Conservation (phyloP, 106 monocot genomes). For the Gastrodia elata region DNA sequence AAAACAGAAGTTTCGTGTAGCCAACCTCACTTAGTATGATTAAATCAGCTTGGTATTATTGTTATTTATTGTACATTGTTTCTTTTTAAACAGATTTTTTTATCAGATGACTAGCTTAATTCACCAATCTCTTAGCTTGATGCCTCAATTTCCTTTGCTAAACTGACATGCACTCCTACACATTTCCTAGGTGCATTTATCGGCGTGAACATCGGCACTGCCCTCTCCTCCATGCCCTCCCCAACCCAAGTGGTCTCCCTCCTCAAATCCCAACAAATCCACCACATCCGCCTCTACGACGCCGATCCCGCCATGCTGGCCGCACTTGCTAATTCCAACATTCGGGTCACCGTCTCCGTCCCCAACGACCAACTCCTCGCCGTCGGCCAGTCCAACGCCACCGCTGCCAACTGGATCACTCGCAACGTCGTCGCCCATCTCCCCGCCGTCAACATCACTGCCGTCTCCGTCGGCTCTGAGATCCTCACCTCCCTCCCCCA, state of each 20-base stretch:
- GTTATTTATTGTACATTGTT: too few relatives aligned
- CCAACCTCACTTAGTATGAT: too few relatives aligned
- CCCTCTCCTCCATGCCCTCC: conserved; percentile 73
- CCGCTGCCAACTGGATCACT: conserved; percentile 87
- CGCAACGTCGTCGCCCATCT: conserved; percentile 75
- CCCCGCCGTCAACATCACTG: conserved; percentile 82
- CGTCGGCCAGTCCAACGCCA: conserved; percentile 84
- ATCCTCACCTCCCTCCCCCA: conserved; percentile 79
- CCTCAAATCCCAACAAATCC: conserved; percentile 68
- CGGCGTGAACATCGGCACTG: conserved; percentile 85
- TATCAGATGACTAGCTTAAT: too few relatives aligned
- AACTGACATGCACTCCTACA: neutral
- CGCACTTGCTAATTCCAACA: conserved; percentile 67
- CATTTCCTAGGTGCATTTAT: conserved; percentile 45
- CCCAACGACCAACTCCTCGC: conserved; percentile 95
- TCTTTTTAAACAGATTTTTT: too few relatives aligned
- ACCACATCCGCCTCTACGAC: conserved; percentile 83
- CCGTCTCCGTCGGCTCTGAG: conserved; percentile 76
- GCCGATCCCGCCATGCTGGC: conserved; percentile 64
- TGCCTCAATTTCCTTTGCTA: neutral
- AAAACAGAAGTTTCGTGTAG: too few relatives aligned
- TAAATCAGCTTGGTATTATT: too few relatives aligned
- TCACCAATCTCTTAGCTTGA: too few relatives aligned
- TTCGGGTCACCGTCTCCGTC: conserved; percentile 66
- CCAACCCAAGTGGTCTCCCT: conserved; percentile 74